Evolutionary conservation across 228 moss, liverwort and hornwort genomes (phyloP).

Genomic region (Sphagnum magellanicum): DNA sequence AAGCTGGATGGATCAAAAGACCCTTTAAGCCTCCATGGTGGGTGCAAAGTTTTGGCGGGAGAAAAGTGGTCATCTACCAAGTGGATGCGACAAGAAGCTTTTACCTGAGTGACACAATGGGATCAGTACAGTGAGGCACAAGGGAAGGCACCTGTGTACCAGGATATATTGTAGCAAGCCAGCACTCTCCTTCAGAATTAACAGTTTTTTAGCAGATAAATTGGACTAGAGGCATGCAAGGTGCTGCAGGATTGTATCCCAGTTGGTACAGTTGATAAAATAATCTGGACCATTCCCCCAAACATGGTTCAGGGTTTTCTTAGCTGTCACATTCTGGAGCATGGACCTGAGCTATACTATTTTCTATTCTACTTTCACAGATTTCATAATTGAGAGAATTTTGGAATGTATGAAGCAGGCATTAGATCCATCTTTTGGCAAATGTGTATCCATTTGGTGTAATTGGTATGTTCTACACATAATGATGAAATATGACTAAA

Average conservation of each 20-base stretch:
- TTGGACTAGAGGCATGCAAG: not conserved
- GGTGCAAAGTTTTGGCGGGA: slow-evolving; percentile 54
- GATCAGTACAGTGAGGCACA: not conserved
- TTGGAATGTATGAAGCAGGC: too few relatives aligned
- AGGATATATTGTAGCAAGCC: not conserved
- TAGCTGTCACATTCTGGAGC: not conserved
- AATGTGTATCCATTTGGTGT: too few relatives aligned
- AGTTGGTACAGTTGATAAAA: not conserved
- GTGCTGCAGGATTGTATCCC: too few relatives aligned
- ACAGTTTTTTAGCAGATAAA: not conserved
- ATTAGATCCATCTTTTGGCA: too few relatives aligned
- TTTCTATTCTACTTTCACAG: too few relatives aligned
- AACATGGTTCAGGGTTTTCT: not conserved
- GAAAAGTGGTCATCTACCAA: slow-evolving; percentile 74
- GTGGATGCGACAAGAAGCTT: slow-evolving; percentile 64
- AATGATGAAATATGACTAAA: too few relatives aligned
- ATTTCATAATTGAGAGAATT: too few relatives aligned
- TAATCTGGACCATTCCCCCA: not conserved
- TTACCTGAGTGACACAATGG: slow-evolving; percentile 17
- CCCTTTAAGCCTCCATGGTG: slow-evolving; percentile 54
- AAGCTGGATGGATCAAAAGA: slow-evolving; percentile 52
- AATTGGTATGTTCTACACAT: too few relatives aligned
- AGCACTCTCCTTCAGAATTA: not conserved
- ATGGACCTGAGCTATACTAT: too few relatives aligned
- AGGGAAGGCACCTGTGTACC: not conserved